These are phyloP conservation scores for Salix viminalis DNA, from an alignment of 345 rosid genomes.

Conservation along the genomic window DNA sequence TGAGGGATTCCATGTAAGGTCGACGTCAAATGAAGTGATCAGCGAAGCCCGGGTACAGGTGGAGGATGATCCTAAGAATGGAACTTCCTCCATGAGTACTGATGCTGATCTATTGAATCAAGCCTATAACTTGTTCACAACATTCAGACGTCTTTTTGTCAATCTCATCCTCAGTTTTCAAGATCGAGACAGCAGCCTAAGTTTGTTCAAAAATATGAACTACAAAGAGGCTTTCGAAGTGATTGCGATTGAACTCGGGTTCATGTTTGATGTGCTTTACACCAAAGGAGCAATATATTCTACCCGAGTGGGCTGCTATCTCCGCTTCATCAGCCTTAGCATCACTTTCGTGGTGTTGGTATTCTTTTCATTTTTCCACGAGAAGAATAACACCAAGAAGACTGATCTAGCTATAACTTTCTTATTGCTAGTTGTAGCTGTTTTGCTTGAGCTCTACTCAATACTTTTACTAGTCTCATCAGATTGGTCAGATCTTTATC, in stretches of 20 bases:
- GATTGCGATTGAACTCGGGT: conserved; percentile 28
- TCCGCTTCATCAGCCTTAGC: conserved; percentile 20
- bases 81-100: background rate
- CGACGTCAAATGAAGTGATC: background rate
- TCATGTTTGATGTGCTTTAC: conserved; percentile 37
- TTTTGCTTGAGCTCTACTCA: conserved; percentile 18
- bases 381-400: background rate
- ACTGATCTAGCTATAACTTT: conserved; percentile 16
- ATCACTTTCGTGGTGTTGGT: conserved; percentile 9
- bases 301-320: conserved; percentile 9
- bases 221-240: conserved; percentile 18
- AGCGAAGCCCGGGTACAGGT: background rate
- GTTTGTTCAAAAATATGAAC: background rate
- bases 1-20: background rate
- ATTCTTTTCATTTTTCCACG: background rate
- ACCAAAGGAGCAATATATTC: conserved; percentile 39
- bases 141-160: conserved; percentile 38
- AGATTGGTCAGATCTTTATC: conserved; percentile 6
- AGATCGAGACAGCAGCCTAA: conserved; percentile 13
- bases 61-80: background rate
- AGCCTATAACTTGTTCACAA: conserved; percentile 26
- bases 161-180: conserved; percentile 31
- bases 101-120: background rate
- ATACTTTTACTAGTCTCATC: background rate
- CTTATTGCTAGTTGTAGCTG: conserved; percentile 13